Evolutionary conservation across 495 filamentous ascomycete species (phyloP), one percentile per base, ranked within the genome.

Genomic region (Penicillium egyptiacum): DNA sequence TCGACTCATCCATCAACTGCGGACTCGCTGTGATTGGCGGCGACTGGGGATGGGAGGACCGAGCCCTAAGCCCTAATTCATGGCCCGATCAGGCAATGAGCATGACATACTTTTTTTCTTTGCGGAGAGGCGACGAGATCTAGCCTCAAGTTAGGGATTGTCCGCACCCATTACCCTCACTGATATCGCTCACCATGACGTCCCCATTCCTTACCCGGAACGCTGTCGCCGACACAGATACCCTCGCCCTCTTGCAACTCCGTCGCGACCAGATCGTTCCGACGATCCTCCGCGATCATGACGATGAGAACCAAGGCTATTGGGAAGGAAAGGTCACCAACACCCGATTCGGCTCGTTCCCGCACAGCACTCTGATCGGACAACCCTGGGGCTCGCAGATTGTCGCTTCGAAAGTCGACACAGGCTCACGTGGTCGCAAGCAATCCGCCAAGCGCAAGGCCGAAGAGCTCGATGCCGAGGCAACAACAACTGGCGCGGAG

Each of bases 271-370:
- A 86, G 49, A 83, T 88, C 52, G 76, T 88, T 46, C 91, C 93
- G 23, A 77, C 87, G 17, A 81, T 91, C 64, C 84, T 97, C 53
- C 79, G 79, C 46, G 71, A 79, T 25, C 71, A 78, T 23, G 78
- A 84, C 25, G 83, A 82, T 22, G 75, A 82, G 48, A 77, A 84
- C 60, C 81, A 83, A 56, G 89, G 89, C 59, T 90, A 92, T 61
- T 80, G 80, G 23, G 91, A 94, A 68, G 90, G 89, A 53, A 86
- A 87, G 55, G 89, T 96, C 10, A 83, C 88, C 54, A 98, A 94
- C 70, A 99, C 94, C 2, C 87, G 92, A 10, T 99, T 96, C 65
- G 94, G 94, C 23, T 93, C 91, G 5, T 99, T 95, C 64, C 94
- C 94, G 0, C 93, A 98, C 73, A 87, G 79, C 46, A 96, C 94